Evolutionary conservation across 192 early-diverging fungal genomes (phyloP).

Genomic region (Entomortierella parvispora): DNA sequence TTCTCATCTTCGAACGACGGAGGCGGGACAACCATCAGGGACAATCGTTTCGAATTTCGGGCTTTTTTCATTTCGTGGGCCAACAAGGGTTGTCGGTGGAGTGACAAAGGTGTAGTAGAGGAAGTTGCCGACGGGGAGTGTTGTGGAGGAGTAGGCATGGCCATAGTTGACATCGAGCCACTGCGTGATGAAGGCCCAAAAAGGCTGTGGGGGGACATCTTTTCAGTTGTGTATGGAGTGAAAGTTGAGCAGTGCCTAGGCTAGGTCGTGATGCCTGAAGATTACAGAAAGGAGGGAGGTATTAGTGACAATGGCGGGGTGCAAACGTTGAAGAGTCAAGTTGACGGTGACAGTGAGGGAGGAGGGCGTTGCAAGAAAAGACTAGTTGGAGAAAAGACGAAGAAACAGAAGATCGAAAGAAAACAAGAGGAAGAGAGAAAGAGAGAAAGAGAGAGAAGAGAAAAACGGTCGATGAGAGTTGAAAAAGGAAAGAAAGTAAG

Average conservation of each 20-base stretch:
- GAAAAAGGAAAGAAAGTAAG: no score
- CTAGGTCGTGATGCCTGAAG: constrained; percentile 11
- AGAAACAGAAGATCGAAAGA: neutral
- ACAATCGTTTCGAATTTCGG: constrained; percentile 42
- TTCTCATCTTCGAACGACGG: constrained; percentile 5
- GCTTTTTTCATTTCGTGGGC: constrained; percentile 28
- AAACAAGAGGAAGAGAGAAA: neutral
- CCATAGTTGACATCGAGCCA: no score
- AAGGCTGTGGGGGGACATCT: constrained; percentile 28
- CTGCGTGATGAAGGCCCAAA: neutral
- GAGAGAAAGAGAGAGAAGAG: neutral
- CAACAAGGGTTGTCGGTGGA: constrained; percentile 22
- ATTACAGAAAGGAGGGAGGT: neutral
- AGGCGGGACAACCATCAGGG: constrained; percentile 32
- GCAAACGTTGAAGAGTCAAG: neutral
- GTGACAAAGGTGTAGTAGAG: constrained; percentile 6
- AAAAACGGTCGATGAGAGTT: constrained; percentile 4
- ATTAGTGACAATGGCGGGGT: neutral
- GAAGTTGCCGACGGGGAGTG: neutral
- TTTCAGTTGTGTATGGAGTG: neutral
- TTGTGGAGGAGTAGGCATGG: neutral
- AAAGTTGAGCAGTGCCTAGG: neutral
- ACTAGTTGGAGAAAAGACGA: neutral
- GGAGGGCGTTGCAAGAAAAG: neutral
- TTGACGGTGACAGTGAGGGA: neutral